Percentiles rank a stretch among this genome's conserved stretches.
Evolutionary conservation across 1,284 basidiomycete species (phyloP).

Genomic region (Leccinum subrobustum): DNA sequence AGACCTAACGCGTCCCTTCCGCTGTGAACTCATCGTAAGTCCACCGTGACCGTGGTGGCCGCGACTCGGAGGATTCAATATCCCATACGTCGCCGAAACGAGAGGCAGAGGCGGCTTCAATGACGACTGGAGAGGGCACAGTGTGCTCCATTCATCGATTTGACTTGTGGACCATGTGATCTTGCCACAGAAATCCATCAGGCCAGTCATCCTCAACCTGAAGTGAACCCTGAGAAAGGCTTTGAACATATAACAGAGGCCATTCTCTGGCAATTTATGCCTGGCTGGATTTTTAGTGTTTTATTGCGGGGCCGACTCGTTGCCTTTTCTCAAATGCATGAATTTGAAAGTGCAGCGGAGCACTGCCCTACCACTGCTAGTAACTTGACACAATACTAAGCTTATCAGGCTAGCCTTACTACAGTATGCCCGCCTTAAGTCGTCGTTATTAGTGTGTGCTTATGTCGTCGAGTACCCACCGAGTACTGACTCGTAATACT

Average conservation of each 20-base stretch:
- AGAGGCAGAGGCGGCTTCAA: background rate
- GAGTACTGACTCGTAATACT: background rate
- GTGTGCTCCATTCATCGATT: background rate
- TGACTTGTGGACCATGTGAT: background rate
- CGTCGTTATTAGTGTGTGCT: too few relatives aligned
- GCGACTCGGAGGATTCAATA: background rate
- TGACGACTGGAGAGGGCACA: background rate
- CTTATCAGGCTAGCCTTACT: background rate
- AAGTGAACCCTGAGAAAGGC: background rate
- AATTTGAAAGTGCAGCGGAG: background rate
- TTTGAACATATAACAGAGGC: background rate
- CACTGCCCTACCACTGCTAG: background rate
- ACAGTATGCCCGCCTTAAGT: background rate
- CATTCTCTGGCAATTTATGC: background rate
- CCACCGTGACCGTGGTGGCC: background rate
- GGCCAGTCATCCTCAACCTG: background rate
- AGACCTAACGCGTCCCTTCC: slow-evolving; percentile 30
- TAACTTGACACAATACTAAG: background rate
- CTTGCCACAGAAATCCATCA: background rate
- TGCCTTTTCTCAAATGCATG: background rate
- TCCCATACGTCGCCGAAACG: background rate
- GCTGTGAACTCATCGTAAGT: slow-evolving; percentile 20
- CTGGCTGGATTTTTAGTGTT: background rate
- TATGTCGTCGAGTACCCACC: too few relatives aligned
- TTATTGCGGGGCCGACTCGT: background rate